Percentiles rank a stretch among this genome's conserved stretches.
Conservation (phyloP, 164 flowering plant species). For the Sedum album region DNA sequence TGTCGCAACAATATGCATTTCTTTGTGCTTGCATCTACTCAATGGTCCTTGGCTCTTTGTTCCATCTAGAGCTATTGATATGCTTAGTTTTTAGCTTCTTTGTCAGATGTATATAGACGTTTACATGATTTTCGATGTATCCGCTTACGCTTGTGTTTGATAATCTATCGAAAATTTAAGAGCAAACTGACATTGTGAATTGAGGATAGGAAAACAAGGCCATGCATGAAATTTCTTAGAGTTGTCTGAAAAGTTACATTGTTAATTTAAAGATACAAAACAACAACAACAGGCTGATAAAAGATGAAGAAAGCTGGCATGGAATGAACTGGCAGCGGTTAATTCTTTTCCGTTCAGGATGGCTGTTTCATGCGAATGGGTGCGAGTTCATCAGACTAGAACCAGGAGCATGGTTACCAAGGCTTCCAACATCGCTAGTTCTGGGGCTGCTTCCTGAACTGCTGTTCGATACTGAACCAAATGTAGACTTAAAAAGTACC, state of each 20-base stretch:
- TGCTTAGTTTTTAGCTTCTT: not conserved
- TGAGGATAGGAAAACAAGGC: too few species aligned
- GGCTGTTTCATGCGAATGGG: not conserved
- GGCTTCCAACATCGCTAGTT: not conserved
- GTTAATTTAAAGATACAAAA: not conserved
- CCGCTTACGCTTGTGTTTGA: too few species aligned
- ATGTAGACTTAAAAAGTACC: conserved; percentile 55
- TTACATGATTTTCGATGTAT: too few species aligned
- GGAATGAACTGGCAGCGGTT: not conserved
- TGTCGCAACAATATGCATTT: conserved; percentile 31
- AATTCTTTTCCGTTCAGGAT: not conserved
- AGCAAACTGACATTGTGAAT: too few species aligned
- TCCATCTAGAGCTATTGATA: not conserved
- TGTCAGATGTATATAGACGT: not conserved
- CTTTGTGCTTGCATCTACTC: conserved; percentile 45
- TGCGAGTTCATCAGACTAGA: conserved; percentile 14
- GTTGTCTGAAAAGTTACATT: too few species aligned
- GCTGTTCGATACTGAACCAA: conserved; percentile 57
- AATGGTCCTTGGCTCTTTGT: conserved; percentile 26
- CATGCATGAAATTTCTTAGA: too few species aligned
- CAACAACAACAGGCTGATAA: too few species aligned
- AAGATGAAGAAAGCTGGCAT: not conserved
- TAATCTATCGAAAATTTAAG: too few species aligned
- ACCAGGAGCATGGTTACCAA: conserved; percentile 29
- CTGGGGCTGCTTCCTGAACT: conserved; percentile 82